Conservation (phyloP, 108 stramenopile species). For the Cylindrotheca fusiformis region DNA sequence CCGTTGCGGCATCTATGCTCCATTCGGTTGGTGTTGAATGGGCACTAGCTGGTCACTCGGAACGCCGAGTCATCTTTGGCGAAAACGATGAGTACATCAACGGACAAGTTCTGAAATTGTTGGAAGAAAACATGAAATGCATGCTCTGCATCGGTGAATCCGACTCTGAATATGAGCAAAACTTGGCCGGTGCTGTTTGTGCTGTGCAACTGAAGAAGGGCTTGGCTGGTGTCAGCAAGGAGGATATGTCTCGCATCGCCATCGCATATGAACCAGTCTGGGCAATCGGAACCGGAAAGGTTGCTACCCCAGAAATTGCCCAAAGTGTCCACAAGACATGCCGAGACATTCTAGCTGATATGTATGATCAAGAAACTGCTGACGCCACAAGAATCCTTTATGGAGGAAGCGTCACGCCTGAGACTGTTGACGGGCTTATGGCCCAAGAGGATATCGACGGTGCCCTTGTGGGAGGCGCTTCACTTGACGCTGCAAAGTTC, state of each 20-base stretch:
- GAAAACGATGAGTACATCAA: slow-evolving; percentile 95
- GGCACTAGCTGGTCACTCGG: slow-evolving; percentile 96
- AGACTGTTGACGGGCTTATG: slow-evolving; percentile 92
- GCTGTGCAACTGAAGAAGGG: slow-evolving; percentile 90
- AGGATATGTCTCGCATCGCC: slow-evolving; percentile 84
- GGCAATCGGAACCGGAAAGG: slow-evolving; percentile 96
- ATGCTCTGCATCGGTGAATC: slow-evolving; percentile 97
- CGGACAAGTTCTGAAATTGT: slow-evolving; percentile 80
- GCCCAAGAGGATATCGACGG: slow-evolving; percentile 95
- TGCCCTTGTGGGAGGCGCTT: slow-evolving; percentile 94
- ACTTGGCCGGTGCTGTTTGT: slow-evolving; percentile 88
- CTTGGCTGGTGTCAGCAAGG: slow-evolving; percentile 71
- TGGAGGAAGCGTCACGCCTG: slow-evolving; percentile 94
- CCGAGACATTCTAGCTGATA: slow-evolving; percentile 72
- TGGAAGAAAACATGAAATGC: slow-evolving; percentile 89
- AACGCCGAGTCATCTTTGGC: slow-evolving; percentile 92
- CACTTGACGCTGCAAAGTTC: slow-evolving; percentile 88
- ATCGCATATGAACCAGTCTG: slow-evolving; percentile 97
- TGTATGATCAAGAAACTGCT: slow-evolving; percentile 82
- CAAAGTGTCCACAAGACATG: slow-evolving; percentile 84
- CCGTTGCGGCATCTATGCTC: slow-evolving; percentile 86
- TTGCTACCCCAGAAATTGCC: slow-evolving; percentile 79
- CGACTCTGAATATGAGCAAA: slow-evolving; percentile 89
- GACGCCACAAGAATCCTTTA: slow-evolving; percentile 88
- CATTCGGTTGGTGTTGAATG: slow-evolving; percentile 85